Evolutionary conservation across 192 early-diverging fungal species (phyloP).

Genomic region (Polychytrium aggregatum): DNA sequence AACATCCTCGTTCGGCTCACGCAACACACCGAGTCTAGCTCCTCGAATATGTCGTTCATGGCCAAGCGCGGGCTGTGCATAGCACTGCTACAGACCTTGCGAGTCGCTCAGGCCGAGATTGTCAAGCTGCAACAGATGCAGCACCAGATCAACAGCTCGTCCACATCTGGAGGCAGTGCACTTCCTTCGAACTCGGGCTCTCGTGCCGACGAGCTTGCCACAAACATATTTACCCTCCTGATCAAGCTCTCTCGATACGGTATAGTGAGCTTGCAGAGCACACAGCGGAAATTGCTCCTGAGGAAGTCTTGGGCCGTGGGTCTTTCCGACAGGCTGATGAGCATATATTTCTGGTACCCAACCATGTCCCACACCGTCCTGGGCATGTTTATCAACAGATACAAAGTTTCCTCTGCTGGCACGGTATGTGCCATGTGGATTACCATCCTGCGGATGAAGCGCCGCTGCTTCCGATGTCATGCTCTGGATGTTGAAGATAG

Average conservation of each 20-base stretch:
- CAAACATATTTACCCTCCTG: conserved; percentile 20
- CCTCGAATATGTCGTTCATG: conserved; percentile 17
- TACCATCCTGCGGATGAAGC: neutral
- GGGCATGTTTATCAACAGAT: conserved; percentile 11
- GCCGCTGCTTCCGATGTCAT: neutral
- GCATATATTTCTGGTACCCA: too few species aligned
- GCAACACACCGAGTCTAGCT: conserved; percentile 8
- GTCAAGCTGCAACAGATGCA: too few species aligned
- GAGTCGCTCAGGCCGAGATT: conserved; percentile 2
- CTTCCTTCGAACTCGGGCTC: too few species aligned
- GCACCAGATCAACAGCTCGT: too few species aligned
- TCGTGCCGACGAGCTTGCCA: conserved; percentile 30
- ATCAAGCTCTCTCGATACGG: conserved; percentile 26
- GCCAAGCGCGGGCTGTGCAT: conserved; percentile 14
- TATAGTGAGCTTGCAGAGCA: too few species aligned
- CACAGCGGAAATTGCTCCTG: too few species aligned
- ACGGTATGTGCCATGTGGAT: conserved; percentile 5
- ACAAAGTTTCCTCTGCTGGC: conserved; percentile 25
- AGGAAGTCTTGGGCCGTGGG: too few species aligned
- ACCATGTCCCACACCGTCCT: neutral
- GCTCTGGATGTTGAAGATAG: too few species aligned
- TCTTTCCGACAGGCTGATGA: too few species aligned
- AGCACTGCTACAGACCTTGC: conserved; percentile 6
- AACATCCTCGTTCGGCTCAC: conserved; percentile 23
- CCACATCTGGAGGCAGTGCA: too few species aligned